These are phyloP conservation scores for Coemansia sp. DNA, from an alignment of 192 early-diverging fungal species.

Conservation along the genomic window DNA sequence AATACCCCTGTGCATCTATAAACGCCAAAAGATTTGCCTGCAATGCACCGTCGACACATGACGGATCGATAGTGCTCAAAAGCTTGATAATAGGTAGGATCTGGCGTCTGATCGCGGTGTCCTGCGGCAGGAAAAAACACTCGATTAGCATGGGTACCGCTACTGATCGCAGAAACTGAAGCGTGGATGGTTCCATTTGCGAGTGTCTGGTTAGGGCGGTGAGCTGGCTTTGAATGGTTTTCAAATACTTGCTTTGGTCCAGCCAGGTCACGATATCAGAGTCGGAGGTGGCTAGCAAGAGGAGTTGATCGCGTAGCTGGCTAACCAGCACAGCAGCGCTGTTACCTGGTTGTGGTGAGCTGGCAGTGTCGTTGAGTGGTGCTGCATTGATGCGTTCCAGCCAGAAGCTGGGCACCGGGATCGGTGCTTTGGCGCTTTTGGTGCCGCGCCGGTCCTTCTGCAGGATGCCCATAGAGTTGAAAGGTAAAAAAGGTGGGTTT, in stretches of 20 bases:
- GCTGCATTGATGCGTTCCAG: constrained; percentile 23
- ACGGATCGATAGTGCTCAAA: constrained; percentile 22
- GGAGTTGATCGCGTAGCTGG: constrained; percentile 12
- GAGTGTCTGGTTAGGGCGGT: constrained; percentile 10
- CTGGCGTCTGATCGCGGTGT: constrained; percentile 28
- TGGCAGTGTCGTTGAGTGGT: neutral
- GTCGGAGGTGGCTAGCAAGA: neutral
- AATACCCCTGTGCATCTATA: constrained; percentile 16
- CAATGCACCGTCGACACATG: constrained; percentile 21
- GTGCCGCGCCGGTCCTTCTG: constrained; percentile 39
- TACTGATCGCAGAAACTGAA: constrained; percentile 32
- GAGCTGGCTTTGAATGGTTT: constrained; percentile 16
- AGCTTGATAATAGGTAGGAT: constrained; percentile 33
- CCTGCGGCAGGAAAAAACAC: constrained; percentile 40
- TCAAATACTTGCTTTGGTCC: constrained; percentile 43
- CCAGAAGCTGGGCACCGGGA: constrained; percentile 42
- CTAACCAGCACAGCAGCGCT: neutral
- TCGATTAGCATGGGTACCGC: constrained; percentile 42
- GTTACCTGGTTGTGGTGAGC: neutral
- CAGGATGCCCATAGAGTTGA: constrained; percentile 31
- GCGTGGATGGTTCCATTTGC: constrained; percentile 17
- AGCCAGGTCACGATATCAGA: constrained; percentile 24
- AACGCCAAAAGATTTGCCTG: constrained; percentile 40
- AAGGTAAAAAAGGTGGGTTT: no score
- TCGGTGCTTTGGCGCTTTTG: constrained; percentile 37